Conservation (phyloP, 768 basidiomycete species). For the Xerocomus potaroensis region DNA sequence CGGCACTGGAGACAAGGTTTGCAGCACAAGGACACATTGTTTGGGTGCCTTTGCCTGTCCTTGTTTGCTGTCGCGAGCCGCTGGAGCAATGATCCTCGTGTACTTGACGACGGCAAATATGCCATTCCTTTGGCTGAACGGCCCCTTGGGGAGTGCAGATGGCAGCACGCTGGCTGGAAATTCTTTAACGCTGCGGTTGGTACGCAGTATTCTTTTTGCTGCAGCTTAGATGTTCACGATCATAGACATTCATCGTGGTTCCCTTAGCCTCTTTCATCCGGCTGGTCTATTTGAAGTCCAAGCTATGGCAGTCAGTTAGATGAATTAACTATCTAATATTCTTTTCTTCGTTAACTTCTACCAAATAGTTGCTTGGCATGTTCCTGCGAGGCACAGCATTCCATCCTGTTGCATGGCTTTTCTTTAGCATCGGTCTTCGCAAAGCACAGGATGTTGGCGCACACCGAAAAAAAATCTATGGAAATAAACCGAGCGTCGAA, state of each 20-base stretch:
- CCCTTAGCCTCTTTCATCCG: slow-evolving; percentile 50
- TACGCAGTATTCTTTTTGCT: slow-evolving; percentile 23
- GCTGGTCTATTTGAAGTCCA: slow-evolving; percentile 62
- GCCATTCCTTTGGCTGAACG: slow-evolving; percentile 18
- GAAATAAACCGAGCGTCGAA: slow-evolving; percentile 42
- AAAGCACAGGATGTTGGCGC: slow-evolving; percentile 76
- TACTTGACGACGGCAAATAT: slow-evolving; percentile 37
- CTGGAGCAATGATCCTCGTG: slow-evolving; percentile 59
- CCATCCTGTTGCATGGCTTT: slow-evolving; percentile 50
- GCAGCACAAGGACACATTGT: slow-evolving; percentile 54
- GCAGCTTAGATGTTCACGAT: slow-evolving; percentile 4
- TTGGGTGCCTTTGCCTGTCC: slow-evolving; percentile 54
- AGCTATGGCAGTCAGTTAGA: slow-evolving; percentile 43
- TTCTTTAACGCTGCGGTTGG: slow-evolving; percentile 58
- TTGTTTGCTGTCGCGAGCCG: slow-evolving; percentile 69
- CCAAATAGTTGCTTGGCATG: slow-evolving; percentile 45
- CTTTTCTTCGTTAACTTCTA: slow-evolving; percentile 5
- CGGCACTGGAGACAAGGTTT: slow-evolving; percentile 52
- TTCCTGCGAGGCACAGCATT: slow-evolving; percentile 50
- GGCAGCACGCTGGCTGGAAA: slow-evolving; percentile 55
- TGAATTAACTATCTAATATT: not conserved
- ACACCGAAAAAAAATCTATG: slow-evolving; percentile 61
- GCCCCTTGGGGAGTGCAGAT: slow-evolving; percentile 33
- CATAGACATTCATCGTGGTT: slow-evolving; percentile 48
- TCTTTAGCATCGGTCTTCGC: slow-evolving; percentile 49